phyloP scores from a whole-genome alignment of 139 green algal species.

The Penium margaritaceum region DNA sequence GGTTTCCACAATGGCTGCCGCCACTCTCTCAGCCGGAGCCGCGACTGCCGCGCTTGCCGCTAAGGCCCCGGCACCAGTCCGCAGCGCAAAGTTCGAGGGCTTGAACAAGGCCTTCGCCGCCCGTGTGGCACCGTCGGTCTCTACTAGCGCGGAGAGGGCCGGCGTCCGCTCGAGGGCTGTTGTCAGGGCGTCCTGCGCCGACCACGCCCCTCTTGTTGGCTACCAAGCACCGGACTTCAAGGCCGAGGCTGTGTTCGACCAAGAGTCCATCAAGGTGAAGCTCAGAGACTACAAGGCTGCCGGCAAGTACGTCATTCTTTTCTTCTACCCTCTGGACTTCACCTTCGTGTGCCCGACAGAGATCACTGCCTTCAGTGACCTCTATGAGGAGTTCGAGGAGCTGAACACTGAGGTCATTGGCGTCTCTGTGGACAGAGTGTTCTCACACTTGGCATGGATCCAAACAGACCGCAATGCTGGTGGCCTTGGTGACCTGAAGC shows the following conservation, averaged over 20 bases:
- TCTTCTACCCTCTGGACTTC: constrained; percentile 98
- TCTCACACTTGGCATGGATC: constrained; percentile 95
- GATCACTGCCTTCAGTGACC: constrained; percentile 96
- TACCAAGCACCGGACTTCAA: constrained; percentile 80
- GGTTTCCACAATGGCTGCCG: too few relatives aligned
- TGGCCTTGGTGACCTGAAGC: constrained; percentile 87
- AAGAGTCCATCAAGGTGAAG: constrained; percentile 82
- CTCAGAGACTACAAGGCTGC: constrained; percentile 80
- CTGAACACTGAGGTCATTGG: constrained; percentile 73
- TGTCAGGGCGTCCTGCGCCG: too few relatives aligned
- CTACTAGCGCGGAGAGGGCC: too few relatives aligned
- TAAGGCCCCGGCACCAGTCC: too few relatives aligned
- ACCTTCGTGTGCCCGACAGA: constrained; percentile 89
- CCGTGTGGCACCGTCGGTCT: too few relatives aligned
- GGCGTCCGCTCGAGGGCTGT: too few relatives aligned
- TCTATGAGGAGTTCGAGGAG: constrained; percentile 77
- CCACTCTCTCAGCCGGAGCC: too few relatives aligned
- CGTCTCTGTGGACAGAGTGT: constrained; percentile 57
- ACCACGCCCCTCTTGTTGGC: constrained; percentile 74
- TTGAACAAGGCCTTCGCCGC: too few relatives aligned
- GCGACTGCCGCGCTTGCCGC: too few relatives aligned
- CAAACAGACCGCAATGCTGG: constrained; percentile 74
- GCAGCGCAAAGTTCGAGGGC: too few relatives aligned
- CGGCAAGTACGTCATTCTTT: constrained; percentile 95
- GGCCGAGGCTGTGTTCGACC: constrained; percentile 79